A percentile compares a stretch with the other conserved stretches of the same genome.
phyloP scores from a whole-genome alignment of 495 filamentous ascomycete species.

The Copromyces sp. region DNA sequence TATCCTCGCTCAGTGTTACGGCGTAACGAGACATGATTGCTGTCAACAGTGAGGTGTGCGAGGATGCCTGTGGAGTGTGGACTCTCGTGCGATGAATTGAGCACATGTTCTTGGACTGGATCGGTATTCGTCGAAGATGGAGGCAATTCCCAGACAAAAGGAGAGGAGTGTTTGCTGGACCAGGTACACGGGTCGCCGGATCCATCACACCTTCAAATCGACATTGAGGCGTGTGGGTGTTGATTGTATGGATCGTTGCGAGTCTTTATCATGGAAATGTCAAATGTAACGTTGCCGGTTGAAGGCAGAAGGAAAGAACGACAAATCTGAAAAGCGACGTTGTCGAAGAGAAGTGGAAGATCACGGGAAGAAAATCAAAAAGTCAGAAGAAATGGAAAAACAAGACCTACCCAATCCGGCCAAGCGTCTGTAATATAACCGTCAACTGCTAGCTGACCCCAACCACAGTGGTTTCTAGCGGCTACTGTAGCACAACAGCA shows the following conservation, averaged over 20 bases:
- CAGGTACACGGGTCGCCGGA: background rate
- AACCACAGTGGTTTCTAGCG: background rate
- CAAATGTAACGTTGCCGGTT: constrained; percentile 22
- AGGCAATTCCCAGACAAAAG: background rate
- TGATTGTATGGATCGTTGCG: background rate
- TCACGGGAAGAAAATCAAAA: background rate
- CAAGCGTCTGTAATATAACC: background rate
- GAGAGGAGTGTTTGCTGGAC: background rate
- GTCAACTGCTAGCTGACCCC: too few species aligned
- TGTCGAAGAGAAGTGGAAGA: background rate
- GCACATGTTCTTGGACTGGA: background rate
- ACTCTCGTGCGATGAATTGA: background rate
- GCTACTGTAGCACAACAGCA: background rate
- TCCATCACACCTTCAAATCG: background rate
- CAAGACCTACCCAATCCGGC: constrained; percentile 8
- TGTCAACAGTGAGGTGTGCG: background rate
- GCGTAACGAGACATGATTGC: background rate
- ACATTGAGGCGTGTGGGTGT: background rate
- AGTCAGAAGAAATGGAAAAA: background rate
- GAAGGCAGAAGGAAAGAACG: background rate
- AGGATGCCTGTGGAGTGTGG: background rate
- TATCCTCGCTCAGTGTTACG: background rate
- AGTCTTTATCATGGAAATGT: background rate
- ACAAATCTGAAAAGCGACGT: background rate
- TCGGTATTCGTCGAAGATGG: background rate